Base-by-base conservation (phyloP, 441 rosid genomes). In the Flueggea neowawraea region DNA sequence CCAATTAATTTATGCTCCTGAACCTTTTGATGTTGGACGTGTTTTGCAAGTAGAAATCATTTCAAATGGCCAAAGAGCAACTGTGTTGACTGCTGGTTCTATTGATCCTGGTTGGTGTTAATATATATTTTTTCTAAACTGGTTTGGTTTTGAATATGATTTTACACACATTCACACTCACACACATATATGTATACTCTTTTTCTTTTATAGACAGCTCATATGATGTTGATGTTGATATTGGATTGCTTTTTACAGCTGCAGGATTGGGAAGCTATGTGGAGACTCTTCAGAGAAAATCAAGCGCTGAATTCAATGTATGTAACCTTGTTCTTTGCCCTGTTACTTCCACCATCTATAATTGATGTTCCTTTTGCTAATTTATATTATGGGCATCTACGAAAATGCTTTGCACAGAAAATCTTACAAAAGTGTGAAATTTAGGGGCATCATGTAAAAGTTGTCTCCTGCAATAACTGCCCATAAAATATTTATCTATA, bases 11-110 rank as follows among this genome's bases (percentile, higher is more conserved):
- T 95, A 95, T 76, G 93, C 99, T 64, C 97, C 97, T 12, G 99
- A 95, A 65, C 99, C 99, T 45, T 81, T 85, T 61, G 99, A 95
- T 68, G 86, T 90, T 69, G 96, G 95, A 59, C 80, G 84, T 44
- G 69, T 86, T 63, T 74, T 95, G 75, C 87, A 77, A 72, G 99
- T 80, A 60, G 96, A 89, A 50, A 73, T 90, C 67, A 52, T 77
- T 53, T 74, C 74, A 31, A 80, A 82, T 71, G 96, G 99, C 75
- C 97, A 82, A 49, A 88, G 73, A 63, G 70, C 78, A 73, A 69
- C 74, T 0, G 80, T 86, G 65, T 72, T 86, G 12, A 88, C 98
- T 16, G 66, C 65, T 39, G 78, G 83, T 73, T 78, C 88, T 68
- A 80, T 95, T 11, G 83, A 71, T 36, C 66, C 89, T 69, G 95